Conservation (phyloP, 1,284 basidiomycete genomes). For the Ustilago sp. region DNA sequence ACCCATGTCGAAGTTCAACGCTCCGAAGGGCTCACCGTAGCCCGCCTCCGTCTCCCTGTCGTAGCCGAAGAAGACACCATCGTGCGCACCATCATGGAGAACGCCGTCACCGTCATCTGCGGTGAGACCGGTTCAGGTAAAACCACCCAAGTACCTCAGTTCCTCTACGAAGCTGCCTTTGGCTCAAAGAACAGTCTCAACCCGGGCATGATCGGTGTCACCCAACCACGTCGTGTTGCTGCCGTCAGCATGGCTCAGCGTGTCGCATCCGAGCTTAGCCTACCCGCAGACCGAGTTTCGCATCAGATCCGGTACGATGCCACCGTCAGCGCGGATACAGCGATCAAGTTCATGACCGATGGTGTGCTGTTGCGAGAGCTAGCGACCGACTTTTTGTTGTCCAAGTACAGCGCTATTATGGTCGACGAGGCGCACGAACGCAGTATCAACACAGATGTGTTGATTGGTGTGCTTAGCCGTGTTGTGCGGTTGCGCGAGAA, state of each 20-base stretch:
- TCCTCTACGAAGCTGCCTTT: constrained; percentile 93
- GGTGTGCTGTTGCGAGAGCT: constrained; percentile 95
- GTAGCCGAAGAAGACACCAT: constrained; percentile 93
- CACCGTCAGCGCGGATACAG: constrained; percentile 86
- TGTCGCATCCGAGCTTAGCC: constrained; percentile 86
- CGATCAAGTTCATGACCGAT: constrained; percentile 99
- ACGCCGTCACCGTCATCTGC: constrained; percentile 81
- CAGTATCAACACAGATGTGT: constrained; percentile 97
- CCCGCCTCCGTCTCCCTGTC: constrained; percentile 86
- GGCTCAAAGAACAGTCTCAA: constrained; percentile 86
- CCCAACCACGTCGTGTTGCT: constrained; percentile 96
- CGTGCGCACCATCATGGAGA: constrained; percentile 88
- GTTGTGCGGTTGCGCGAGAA: constrained; percentile 83
- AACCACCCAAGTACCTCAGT: constrained; percentile 97
- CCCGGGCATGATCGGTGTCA: constrained; percentile 97
- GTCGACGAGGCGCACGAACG: constrained; percentile 98
- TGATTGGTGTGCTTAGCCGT: constrained; percentile 93
- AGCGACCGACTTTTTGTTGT: constrained; percentile 87
- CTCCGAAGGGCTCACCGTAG: constrained; percentile 80
- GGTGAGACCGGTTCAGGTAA: constrained; percentile 96
- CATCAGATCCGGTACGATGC: constrained; percentile 98
- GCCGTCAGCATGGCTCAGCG: constrained; percentile 95
- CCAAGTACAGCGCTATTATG: constrained; percentile 86
- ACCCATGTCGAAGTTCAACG: constrained; percentile 77
- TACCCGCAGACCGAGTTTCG: constrained; percentile 84